A percentile compares a stretch with the other conserved stretches of the same genome.
phyloP scores from a whole-genome alignment of 768 basidiomycete genomes.

The Pleurotus cornucopiae region DNA sequence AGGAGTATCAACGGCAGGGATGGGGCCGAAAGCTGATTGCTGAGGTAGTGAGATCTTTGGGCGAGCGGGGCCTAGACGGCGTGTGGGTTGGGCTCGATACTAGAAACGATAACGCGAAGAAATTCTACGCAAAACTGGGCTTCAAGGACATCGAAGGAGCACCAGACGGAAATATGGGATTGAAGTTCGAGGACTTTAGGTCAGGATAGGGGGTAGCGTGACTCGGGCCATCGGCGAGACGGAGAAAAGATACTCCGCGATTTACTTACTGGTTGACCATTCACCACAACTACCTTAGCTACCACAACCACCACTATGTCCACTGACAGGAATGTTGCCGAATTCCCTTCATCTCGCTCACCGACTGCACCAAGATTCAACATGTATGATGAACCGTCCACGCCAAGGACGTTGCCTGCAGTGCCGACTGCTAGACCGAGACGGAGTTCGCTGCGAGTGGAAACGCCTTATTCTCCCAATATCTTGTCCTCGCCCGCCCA shows the following conservation, averaged over 20 bases:
- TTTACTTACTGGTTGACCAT: conserved; percentile 4
- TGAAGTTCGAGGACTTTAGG: conserved; percentile 38
- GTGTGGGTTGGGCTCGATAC: conserved; percentile 72
- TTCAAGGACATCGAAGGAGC: conserved; percentile 56
- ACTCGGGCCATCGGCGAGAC: neutral
- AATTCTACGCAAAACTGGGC: conserved; percentile 61
- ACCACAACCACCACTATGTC: neutral
- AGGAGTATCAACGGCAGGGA: conserved; percentile 61
- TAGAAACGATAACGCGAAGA: conserved; percentile 53
- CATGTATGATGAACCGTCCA: conserved; percentile 2
- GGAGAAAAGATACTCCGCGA: neutral
- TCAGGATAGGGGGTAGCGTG: neutral
- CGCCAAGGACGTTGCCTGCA: neutral
- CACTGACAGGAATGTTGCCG: neutral
- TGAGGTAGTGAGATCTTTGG: conserved; percentile 50
- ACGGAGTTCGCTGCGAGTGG: neutral
- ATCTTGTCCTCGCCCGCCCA: conserved; percentile 8
- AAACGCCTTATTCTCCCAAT: conserved; percentile 1
- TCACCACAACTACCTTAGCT: neutral
- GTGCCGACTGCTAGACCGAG: neutral
- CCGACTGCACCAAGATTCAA: neutral
- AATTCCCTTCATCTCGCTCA: neutral
- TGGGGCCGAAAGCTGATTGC: conserved; percentile 67
- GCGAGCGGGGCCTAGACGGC: conserved; percentile 39
- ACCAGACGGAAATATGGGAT: conserved; percentile 46